Percentiles rank a stretch among this genome's conserved stretches.
phyloP scores from a whole-genome alignment of 2,329 filamentous ascomycete species.

The Alternaria tenuissima region DNA sequence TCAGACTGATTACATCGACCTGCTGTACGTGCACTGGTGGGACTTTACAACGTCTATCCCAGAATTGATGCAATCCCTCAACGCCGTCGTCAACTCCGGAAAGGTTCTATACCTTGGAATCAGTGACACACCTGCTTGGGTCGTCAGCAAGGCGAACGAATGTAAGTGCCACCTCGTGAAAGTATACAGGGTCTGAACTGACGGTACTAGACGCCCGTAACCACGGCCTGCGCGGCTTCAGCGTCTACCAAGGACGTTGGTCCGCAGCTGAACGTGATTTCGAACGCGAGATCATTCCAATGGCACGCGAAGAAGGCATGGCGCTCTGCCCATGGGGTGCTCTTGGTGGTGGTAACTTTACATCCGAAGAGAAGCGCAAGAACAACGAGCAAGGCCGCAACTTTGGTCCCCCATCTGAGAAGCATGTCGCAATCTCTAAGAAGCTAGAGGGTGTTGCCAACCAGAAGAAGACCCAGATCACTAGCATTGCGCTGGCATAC shows the following conservation, averaged over 20 bases:
- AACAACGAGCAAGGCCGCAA: conserved; percentile 48
- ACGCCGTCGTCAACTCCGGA: conserved; percentile 44
- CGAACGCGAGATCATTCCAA: conserved; percentile 74
- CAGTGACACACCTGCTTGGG: conserved; percentile 51
- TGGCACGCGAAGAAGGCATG: conserved; percentile 70
- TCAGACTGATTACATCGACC: conserved; percentile 53
- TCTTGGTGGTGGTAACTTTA: conserved; percentile 59
- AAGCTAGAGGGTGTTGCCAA: conserved; percentile 68
- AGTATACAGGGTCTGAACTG: background rate
- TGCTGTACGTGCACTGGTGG: conserved; percentile 54
- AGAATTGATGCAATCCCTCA: conserved; percentile 51
- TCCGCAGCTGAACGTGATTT: conserved; percentile 69
- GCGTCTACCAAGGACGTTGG: conserved; percentile 74
- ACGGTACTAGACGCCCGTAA: conserved; percentile 66
- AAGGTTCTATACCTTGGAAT: conserved; percentile 53
- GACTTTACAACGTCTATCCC: conserved; percentile 49
- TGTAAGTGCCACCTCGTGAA: conserved; percentile 33
- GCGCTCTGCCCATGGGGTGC: conserved; percentile 64
- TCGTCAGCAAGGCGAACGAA: conserved; percentile 59
- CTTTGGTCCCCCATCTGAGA: conserved; percentile 54
- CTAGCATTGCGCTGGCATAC: conserved; percentile 72
- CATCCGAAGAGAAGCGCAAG: conserved; percentile 42
- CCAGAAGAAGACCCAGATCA: conserved; percentile 65
- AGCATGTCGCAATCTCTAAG: conserved; percentile 61
- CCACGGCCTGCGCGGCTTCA: conserved; percentile 74